Base-by-base conservation (phyloP, 2,329 filamentous ascomycete species). In the Lachnellula hyalina region DNA sequence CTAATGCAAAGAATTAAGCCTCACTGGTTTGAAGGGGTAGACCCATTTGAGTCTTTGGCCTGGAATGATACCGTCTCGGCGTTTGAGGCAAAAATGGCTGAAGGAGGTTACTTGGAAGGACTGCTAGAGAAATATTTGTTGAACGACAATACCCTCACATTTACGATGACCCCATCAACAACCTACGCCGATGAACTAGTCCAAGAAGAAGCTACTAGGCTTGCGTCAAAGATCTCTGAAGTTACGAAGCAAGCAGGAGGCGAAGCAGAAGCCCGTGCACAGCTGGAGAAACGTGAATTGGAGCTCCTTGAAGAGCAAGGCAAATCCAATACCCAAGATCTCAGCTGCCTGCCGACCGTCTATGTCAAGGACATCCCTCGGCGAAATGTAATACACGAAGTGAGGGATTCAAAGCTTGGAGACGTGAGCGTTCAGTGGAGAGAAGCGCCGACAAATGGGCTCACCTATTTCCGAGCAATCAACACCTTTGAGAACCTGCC, bases 381-480 rank as follows among this genome's bases (percentile, higher is more conserved):
- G 52, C 75, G 82, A 57, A 89, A 89, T 67, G 87, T 92, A 65
- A 72, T 73, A 0, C 71, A 79, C 0, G 66, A 74, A 3, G 65
- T 85, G 41, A 80, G 81, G 52, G 89, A 93, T 59, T 83, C 87
- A n/a, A 74, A 76, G 11, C 70, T 87, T 9, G 80, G 82, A 42
- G 79, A 81, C 38, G 81, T 87, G 41, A 83, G 86, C 46, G 83
- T 94, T 4, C 89, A 96, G 65, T 96, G 92, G 91, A 86, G 87
- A 49, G 90, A 96, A 71, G 90, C 92, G 7, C 89, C 90, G 2
- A 99, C 94, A 0, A 99, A 99, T 65, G 94, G 94, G 0, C 75
- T 99, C 55, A 97, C 93, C 1, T 99, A 99, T 70, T 96, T 99
- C 76, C 86, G 92, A 56, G 91, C 90, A 3, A 82, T 97, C 70